Percentiles rank a stretch among this genome's conserved stretches.
These are phyloP conservation scores for Solanum neorickii DNA, from an alignment of 257 asterid species.

Conservation along the genomic window DNA sequence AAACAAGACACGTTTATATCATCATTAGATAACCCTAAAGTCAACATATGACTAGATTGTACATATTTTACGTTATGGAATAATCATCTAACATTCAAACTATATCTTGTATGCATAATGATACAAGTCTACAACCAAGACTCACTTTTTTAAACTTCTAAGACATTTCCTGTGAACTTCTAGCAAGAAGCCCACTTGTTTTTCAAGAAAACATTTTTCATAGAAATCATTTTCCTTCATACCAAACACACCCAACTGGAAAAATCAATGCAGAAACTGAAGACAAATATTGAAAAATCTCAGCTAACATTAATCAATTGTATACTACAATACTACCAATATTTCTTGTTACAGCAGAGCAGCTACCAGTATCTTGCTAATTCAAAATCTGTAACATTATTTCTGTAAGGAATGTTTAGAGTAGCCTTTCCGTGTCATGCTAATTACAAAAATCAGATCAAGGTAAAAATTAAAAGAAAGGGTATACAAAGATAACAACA, in stretches of 20 bases:
- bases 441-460: neutral
- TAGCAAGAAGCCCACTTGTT: no score
- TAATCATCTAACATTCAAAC: neutral
- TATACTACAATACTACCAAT: neutral
- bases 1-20: neutral
- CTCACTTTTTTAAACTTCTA: neutral
- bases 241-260: no score
- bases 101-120: neutral
- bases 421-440: neutral
- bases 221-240: no score
- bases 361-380: neutral
- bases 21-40: neutral
- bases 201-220: no score
- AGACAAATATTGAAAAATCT: neutral
- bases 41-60: neutral
- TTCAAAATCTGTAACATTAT: neutral
- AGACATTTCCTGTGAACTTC: neutral
- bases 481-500: neutral
- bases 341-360: neutral
- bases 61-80: neutral
- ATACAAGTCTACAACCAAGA: neutral
- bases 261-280: neutral
- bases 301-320: neutral
- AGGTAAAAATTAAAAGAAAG: neutral
- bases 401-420: neutral